Base-by-base conservation (phyloP, 805 yeast genomes). In the Vanderwaltozyma tropicalis region DNA sequence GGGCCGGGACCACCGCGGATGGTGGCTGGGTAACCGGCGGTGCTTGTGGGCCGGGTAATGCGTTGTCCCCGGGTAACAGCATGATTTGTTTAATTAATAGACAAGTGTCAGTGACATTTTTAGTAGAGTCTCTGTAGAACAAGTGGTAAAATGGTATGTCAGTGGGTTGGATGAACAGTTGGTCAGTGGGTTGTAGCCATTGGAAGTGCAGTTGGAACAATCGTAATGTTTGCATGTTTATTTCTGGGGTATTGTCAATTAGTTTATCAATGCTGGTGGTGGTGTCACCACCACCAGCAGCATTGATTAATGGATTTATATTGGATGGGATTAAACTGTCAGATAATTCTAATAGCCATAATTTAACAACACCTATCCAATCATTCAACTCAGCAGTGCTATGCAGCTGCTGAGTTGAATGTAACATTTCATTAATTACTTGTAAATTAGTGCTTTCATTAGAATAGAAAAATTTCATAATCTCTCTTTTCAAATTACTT, bases 271-370 rank as follows among this genome's bases (percentile, higher is more conserved):
- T 24, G 12, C 13, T 24, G 13, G 27, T n/a, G n/a, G n/a, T n/a
- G n/a, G n/a, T n/a, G n/a, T n/a, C n/a, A n/a, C n/a, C n/a, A n/a
- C n/a, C n/a, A n/a, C n/a, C n/a, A n/a, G n/a, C n/a, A n/a, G n/a
- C n/a, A n/a, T n/a, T n/a, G n/a, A n/a, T n/a, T n/a, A n/a, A n/a
- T n/a, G n/a, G n/a, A n/a, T n/a, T n/a, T n/a, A n/a, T n/a, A n/a
- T 14, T 16, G 18, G 42, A 24, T 11, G 53, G 50, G 2, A 50
- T 31, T 19, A 77, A 52, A 20, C 80, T 69, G 45, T 75, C 80
- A 0, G 81, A 81, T 28, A 76, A 53, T 47, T 77, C 83, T 55
- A 76, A 56, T 24, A 77, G 61, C 64, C 74, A 76, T 24, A 72
- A 50, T 47, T 76, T 76, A 41, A 76, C 57, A 15, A 73, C 60